Evolutionary conservation across 2,329 filamentous ascomycete genomes (phyloP).

Genomic region (Colletotrichum ledebouriae): DNA sequence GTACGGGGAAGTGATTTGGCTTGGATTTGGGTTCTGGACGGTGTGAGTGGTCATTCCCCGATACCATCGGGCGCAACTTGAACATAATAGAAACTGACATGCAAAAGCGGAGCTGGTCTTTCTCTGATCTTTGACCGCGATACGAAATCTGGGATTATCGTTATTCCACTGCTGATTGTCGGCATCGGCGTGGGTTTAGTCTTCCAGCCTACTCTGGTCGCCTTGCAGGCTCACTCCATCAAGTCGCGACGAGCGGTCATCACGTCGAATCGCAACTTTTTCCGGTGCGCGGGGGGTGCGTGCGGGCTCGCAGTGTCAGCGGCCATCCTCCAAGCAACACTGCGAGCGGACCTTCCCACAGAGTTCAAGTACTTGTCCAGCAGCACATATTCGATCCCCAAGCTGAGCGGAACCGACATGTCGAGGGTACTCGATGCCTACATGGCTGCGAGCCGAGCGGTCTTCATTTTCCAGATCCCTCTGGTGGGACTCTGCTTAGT

Average conservation of each 20-base stretch:
- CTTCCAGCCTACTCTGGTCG: conserved; percentile 65
- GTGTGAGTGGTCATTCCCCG: conserved; percentile 45
- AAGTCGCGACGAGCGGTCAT: conserved; percentile 72
- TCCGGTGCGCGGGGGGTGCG: conserved; percentile 70
- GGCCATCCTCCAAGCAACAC: conserved; percentile 57
- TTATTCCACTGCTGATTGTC: conserved; percentile 63
- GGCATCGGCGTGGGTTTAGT: conserved; percentile 66
- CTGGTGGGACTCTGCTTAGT: conserved; percentile 65
- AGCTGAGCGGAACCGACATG: conserved; percentile 32
- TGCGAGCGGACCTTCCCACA: conserved; percentile 47
- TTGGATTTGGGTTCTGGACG: conserved; percentile 53
- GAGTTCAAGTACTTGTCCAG: conserved; percentile 47
- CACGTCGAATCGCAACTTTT: conserved; percentile 73
- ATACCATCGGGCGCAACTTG: neutral
- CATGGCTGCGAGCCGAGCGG: conserved; percentile 64
- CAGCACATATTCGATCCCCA: conserved; percentile 49
- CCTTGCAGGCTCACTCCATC: conserved; percentile 68
- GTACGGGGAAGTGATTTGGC: conserved; percentile 71
- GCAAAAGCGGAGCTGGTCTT: conserved; percentile 61
- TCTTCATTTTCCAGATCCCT: conserved; percentile 70
- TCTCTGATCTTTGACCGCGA: conserved; percentile 61
- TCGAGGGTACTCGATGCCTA: conserved; percentile 56
- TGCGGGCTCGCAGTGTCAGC: conserved; percentile 70
- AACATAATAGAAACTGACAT: neutral
- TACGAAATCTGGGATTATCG: conserved; percentile 62